Base-by-base conservation (phyloP, 2,329 filamentous ascomycete genomes). In the Tolypocladium inflatum region DNA sequence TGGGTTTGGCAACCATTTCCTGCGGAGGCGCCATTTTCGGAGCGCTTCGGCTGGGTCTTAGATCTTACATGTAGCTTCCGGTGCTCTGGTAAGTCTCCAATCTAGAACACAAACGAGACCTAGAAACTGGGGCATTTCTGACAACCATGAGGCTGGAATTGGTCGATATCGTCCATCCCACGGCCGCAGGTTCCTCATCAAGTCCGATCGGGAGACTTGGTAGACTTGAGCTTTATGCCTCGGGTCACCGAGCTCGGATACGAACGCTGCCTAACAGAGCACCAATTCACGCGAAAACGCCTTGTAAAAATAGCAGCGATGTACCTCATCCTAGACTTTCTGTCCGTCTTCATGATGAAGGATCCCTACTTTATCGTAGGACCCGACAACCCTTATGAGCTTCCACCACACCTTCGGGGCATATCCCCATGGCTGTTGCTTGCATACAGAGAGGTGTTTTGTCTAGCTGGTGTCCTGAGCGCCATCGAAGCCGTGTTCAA, bases 351-450 rank as follows among this genome's bases (percentile, higher is more conserved):
- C 61, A 86, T 90, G 75, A 85, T 87, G 63, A 81, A 83, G 56
- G 93, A 97, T 65, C 86, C 88, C 0, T 96, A 93, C 74, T 96
- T 92, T 72, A 66, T 85, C 59, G 67, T 82, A 26, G 80, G 83
- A 0, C 72, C 74, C 2, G 67, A 73, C 4, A 73, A 76, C 57
- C 66, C 70, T 59, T 56, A 63, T 50, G 55, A 63, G 19, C 61
- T 75, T 59, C 71, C 85, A 59, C 56, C 75, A 67, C 64, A 80
- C 70, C 67, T 81, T 67, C 59, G 58, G 11, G 60, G 66, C 26
- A 64, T 81, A 3, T 77, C 79, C 7, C 70, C 74, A 0, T 61
- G 76, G 54, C 58, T 82, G 2, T 72, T 87, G 35, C 76, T 76
- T 39, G 61, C 79, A 8, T 84, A 83, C 64, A 86, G 87, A 55